These are phyloP conservation scores for Fusarium mangiferae DNA, from an alignment of 2,329 filamentous ascomycete genomes.

Conservation along the genomic window DNA sequence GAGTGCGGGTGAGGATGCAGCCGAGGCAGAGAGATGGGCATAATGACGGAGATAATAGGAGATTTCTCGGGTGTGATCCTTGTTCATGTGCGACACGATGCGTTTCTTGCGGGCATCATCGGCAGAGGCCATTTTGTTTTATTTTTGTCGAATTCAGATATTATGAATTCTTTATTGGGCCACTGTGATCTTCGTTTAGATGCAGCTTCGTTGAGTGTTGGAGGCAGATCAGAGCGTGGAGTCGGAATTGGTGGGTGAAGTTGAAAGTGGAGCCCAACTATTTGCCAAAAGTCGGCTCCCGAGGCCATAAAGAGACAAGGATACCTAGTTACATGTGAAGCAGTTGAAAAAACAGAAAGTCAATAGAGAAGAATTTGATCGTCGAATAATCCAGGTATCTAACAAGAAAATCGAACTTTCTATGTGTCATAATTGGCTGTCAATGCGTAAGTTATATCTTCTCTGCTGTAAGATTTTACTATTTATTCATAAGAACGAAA, in stretches of 20 bases:
- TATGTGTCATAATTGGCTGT: not conserved
- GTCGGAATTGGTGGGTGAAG: slow-evolving; percentile 14
- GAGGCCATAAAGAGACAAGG: not conserved
- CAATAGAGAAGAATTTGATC: not conserved
- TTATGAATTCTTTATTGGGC: not conserved
- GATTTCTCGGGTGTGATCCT: slow-evolving; percentile 80
- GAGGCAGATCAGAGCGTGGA: not conserved
- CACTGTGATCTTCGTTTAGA: not conserved
- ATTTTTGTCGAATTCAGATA: not conserved
- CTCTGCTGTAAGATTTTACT: not conserved
- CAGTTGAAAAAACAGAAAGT: not conserved
- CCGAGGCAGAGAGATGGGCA: slow-evolving; percentile 64
- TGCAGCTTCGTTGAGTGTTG: not conserved
- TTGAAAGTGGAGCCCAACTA: slow-evolving; percentile 35
- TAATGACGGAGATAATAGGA: slow-evolving; percentile 82
- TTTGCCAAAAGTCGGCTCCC: not conserved
- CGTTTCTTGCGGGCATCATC: slow-evolving; percentile 48
- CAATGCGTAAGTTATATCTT: not conserved
- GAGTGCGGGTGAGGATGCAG: slow-evolving; percentile 69
- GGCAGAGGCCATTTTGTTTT: slow-evolving; percentile 36
- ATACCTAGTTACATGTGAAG: slow-evolving; percentile 3
- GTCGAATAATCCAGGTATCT: too few species aligned
- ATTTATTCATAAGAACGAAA: too few species aligned
- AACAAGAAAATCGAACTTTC: too few species aligned
- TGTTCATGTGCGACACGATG: slow-evolving; percentile 85